Conservation (phyloP, 345 rosid genomes). For the Excoecaria agallocha region DNA sequence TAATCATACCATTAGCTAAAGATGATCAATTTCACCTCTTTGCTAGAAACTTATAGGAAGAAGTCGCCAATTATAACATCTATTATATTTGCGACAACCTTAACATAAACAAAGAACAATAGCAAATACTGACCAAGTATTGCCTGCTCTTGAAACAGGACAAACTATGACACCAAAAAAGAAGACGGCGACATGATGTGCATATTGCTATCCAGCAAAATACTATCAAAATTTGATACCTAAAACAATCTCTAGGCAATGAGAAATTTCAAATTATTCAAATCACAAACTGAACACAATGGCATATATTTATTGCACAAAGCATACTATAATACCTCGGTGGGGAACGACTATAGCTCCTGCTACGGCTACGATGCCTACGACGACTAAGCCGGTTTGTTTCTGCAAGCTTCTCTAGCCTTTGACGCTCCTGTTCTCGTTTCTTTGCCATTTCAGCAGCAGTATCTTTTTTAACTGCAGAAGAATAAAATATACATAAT, state of each 20-base stretch:
- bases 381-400: conserved; percentile 66
- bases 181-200: not conserved
- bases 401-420: conserved; percentile 87
- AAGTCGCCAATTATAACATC: not conserved
- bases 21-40: not conserved
- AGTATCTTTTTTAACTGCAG: conserved; percentile 91
- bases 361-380: conserved; percentile 76
- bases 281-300: not conserved
- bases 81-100: not conserved
- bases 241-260: not conserved
- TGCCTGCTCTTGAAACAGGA: not conserved
- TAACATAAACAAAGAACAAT: not conserved
- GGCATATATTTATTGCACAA: conserved; percentile 2
- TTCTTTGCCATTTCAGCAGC: conserved; percentile 92
- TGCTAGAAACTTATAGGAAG: not conserved
- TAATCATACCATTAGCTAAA: not conserved
- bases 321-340: conserved; percentile 46
- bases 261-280: not conserved
- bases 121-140: not conserved
- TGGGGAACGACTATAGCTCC: conserved; percentile 84
- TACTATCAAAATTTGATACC: not conserved
- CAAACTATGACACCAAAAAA: too few relatives aligned
- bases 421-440: conserved; percentile 86
- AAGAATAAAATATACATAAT: not conserved
- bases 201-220: not conserved